Percentiles rank a stretch among this genome's conserved stretches.
Evolutionary conservation across 1,139 yeast genomes (phyloP).

Genomic region (Candida tropicalis): DNA sequence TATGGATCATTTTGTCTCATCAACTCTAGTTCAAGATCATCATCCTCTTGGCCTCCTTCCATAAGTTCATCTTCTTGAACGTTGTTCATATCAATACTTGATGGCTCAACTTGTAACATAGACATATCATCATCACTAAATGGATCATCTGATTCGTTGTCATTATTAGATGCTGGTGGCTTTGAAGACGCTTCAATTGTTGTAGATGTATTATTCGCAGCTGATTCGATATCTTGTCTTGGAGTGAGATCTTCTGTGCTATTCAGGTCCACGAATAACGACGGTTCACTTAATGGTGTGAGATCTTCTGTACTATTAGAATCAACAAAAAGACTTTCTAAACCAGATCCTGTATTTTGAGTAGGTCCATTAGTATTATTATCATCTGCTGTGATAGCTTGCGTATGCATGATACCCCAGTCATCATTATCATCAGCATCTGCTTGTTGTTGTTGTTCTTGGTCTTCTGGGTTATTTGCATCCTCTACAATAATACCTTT

Average conservation of each 20-base stretch:
- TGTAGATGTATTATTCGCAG: background rate
- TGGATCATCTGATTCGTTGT: conserved; percentile 22
- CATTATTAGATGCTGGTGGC: conserved; percentile 16
- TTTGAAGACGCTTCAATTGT: background rate
- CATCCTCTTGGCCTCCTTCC: conserved; percentile 25
- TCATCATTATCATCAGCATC: conserved; percentile 24
- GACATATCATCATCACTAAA: conserved; percentile 22
- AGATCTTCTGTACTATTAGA: conserved; percentile 2
- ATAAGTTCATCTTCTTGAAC: conserved; percentile 16
- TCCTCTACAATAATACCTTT: conserved; percentile 33
- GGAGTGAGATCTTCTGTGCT: background rate
- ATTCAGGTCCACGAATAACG: background rate
- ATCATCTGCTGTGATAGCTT: background rate
- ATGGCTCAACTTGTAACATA: background rate
- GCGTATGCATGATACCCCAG: conserved; percentile 2
- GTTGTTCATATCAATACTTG: conserved; percentile 12
- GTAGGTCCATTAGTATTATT: too few relatives aligned
- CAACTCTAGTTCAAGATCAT: conserved; percentile 36
- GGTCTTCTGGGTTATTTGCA: background rate
- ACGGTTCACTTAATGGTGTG: background rate
- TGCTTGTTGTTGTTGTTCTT: background rate
- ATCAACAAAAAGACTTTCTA: conserved; percentile 6
- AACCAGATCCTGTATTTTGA: background rate
- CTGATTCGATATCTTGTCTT: background rate
- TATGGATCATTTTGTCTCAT: conserved; percentile 32